Evolutionary conservation across 495 filamentous ascomycete genomes (phyloP), one percentile per base, ranked within the genome.

Genomic region (Chaetomium tenue): DNA sequence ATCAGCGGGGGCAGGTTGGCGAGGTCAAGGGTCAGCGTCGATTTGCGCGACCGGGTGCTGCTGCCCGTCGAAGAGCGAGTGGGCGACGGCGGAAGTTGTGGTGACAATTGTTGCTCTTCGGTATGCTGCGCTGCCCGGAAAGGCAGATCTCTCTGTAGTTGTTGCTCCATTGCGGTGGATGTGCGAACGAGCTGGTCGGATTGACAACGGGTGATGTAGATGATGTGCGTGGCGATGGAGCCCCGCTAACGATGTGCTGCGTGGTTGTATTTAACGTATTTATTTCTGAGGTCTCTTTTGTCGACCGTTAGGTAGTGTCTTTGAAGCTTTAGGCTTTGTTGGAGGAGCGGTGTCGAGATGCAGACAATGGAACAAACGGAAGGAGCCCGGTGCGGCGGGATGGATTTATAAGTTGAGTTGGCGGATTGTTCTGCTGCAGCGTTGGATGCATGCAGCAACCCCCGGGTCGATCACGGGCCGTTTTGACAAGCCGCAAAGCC

Each of bases 21-120:
- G 40, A 98, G 82, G 74, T 97, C 93, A 62, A 98, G 82, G 5
- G 87, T 88, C 59, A 94, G 84, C n/a, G 82, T 77, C 40, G 76
- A 75, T n/a, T 75, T 76, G 39, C 65, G 64, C 44, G 61, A 64
- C 22, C 72, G 64, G 44, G 44, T 53, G 65, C 65, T 62, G 54
- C 54, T 37, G 51, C 47, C 65, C 15, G 73, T 68, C 7, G 79
- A 74, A 0, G 76, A 73, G 47, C 73, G 70, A 16, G 69, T 73
- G 51, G 70, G 73, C 39, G 75, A 68, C 12, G 77, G 73, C 54
- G 60, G 71, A 20, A 70, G 53, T 16, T 70, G 62, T 46, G 62
- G 62, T 44, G 62, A 64, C 52, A 18, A 46, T 59, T 59, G 64
- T 46, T 68, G 69, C 61, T 42, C 44, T 47, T 64, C 44, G 2